Base-by-base conservation (phyloP, 805 yeast genomes). In the Saturnispora ahearnii region DNA sequence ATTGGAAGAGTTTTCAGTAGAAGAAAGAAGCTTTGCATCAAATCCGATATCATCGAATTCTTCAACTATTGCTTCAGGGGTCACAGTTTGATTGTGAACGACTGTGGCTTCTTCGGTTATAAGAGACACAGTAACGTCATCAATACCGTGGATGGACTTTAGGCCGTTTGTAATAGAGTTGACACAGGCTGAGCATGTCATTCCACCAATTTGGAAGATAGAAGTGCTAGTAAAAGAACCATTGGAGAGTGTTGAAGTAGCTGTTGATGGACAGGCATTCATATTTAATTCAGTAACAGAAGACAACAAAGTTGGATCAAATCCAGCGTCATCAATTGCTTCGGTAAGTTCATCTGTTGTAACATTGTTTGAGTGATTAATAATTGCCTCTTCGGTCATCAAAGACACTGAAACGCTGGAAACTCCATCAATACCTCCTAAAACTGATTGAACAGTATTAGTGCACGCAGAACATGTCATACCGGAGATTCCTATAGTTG, bases 111-210 rank as follows among this genome's bases (percentile, higher is more conserved):
- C 77, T 56, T 86, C 93, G 0, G 96, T 87, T 3, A 87, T 67
- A 30, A 87, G 72, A 1, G 96, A 84, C 1, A 90, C 87, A 3
- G 75, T 72, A 0, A 74, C 87, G 13, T 34, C 38, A 3, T 60
- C 69, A 1, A 55, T 63, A 5, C 67, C 67, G 3, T 51, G 46
- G 0, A 63, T 10, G 2, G 44, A 29, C 24, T 44, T 34, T 13
- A 65, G 37, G 2, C 57, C 46, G 6, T 48, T 65, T 0, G 82
- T 77, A 21, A 91, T 78, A 0, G 93, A 70, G 2, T 82, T 73
- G 0, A 85, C 75, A 62, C 98, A 91, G 1, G 95, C 77, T 2
- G 93, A 83, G 61, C 97, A 91, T 2, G 98, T 90, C 97, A 90
- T 91, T 2, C 97, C 97, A 13, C 68, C 64, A 1, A 84, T 68